These are phyloP conservation scores for Nemophila menziesii DNA, from an alignment of 257 asterid genomes.

Conservation along the genomic window DNA sequence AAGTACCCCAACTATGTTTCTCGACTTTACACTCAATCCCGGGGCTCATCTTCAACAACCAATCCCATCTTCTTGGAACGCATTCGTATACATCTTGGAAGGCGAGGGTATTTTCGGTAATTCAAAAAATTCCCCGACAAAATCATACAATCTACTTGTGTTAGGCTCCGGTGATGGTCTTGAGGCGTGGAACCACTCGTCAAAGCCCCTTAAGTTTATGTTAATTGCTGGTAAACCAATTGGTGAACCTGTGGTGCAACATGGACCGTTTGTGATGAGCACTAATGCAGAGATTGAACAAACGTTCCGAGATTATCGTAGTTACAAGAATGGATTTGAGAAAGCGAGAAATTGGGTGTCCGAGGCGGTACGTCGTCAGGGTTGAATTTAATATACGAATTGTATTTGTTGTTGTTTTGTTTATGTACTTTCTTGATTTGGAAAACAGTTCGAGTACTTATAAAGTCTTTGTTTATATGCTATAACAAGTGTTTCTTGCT, in stretches of 20 bases:
- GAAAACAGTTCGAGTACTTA: too few species aligned
- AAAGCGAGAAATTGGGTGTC: too few species aligned
- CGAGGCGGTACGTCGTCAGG: too few species aligned
- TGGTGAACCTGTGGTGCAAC: constrained; percentile 71
- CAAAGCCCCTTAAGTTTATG: constrained; percentile 41
- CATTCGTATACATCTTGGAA: constrained; percentile 69
- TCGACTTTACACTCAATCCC: constrained; percentile 66
- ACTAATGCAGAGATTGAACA: constrained; percentile 61
- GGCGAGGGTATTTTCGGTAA: constrained; percentile 62
- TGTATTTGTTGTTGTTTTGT: too few species aligned
- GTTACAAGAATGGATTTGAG: too few species aligned
- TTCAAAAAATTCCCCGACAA: constrained; percentile 24
- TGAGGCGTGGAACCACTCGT: constrained; percentile 54
- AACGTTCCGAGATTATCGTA: too few species aligned
- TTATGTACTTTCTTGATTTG: too few species aligned
- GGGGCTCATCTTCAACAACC: constrained; percentile 54
- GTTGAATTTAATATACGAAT: too few species aligned
- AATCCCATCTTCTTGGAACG: constrained; percentile 54
- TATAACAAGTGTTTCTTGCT: too few species aligned
- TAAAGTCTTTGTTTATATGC: too few species aligned
- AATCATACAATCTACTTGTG: constrained; percentile 54
- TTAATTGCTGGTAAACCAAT: constrained; percentile 76
- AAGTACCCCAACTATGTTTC: constrained; percentile 83
- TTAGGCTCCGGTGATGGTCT: constrained; percentile 55
- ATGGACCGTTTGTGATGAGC: constrained; percentile 92